Evolutionary conservation across 2,329 filamentous ascomycete genomes (phyloP).

Genomic region (Alternaria solani): DNA sequence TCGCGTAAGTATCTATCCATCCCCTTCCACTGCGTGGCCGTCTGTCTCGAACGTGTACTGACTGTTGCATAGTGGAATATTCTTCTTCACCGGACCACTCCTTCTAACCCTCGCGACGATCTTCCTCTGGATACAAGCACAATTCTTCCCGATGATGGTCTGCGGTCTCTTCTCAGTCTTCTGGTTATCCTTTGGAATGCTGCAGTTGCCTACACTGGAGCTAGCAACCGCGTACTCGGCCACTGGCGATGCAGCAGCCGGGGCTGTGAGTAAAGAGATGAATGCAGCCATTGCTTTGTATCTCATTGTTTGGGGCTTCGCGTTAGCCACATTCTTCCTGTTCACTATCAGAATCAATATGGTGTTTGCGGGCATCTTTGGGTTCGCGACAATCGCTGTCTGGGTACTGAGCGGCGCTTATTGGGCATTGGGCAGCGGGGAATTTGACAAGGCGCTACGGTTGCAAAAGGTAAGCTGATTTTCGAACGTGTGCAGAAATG

Average conservation of each 20-base stretch:
- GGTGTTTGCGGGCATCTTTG: constrained; percentile 61
- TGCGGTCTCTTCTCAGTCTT: constrained; percentile 60
- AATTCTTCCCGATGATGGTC: constrained; percentile 58
- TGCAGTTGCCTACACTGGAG: constrained; percentile 60
- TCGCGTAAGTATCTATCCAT: constrained; percentile 32
- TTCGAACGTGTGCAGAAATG: too few relatives aligned
- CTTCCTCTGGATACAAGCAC: constrained; percentile 59
- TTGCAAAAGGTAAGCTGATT: constrained; percentile 56
- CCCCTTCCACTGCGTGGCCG: background rate
- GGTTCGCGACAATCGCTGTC: constrained; percentile 55
- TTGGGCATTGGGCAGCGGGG: constrained; percentile 57
- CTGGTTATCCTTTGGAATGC: constrained; percentile 62
- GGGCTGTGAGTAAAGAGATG: constrained; percentile 55
- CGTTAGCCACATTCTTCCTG: constrained; percentile 61
- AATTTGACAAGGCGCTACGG: constrained; percentile 53
- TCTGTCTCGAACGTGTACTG: background rate
- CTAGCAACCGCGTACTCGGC: constrained; percentile 56
- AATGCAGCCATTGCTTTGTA: constrained; percentile 61
- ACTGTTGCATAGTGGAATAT: constrained; percentile 38
- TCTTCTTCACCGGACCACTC: constrained; percentile 58
- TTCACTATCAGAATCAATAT: constrained; percentile 62
- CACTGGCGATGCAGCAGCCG: constrained; percentile 55
- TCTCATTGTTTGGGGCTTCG: constrained; percentile 63
- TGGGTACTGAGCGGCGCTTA: constrained; percentile 61
- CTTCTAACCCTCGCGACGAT: constrained; percentile 59